A percentile compares a stretch with the other conserved stretches of the same genome.
These are phyloP conservation scores for Termitomyces sp. DNA, from an alignment of 1,284 basidiomycete species.

Conservation along the genomic window DNA sequence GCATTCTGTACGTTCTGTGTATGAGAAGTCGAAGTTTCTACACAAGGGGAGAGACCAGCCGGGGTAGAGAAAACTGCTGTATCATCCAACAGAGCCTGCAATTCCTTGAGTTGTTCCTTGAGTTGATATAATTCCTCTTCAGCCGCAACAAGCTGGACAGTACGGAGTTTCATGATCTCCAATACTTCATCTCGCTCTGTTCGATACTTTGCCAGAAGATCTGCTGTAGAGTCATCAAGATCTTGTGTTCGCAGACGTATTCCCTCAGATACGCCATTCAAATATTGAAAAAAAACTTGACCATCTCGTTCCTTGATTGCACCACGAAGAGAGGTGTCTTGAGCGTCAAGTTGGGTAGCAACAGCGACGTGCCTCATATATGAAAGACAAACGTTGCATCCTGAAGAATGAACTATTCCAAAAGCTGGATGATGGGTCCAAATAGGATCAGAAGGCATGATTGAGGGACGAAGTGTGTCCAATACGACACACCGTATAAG, in stretches of 20 bases:
- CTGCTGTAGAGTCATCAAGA: constrained; percentile 19
- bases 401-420: constrained; percentile 37
- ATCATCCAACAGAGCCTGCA: constrained; percentile 28
- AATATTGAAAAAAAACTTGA: constrained; percentile 20
- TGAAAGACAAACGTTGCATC: constrained; percentile 32
- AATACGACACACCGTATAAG: not conserved
- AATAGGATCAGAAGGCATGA: not conserved
- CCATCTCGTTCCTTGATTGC: constrained; percentile 34
- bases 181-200: constrained; percentile 21
- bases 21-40: not conserved
- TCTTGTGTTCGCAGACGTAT: constrained; percentile 20
- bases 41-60: not conserved
- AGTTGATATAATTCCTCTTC: constrained; percentile 29
- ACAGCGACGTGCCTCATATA: constrained; percentile 39
- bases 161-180: constrained; percentile 7
- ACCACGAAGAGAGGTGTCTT: constrained; percentile 31
- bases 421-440: constrained; percentile 29
- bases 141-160: constrained; percentile 27
- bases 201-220: constrained; percentile 24
- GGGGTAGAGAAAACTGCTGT: not conserved
- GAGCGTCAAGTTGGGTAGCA: constrained; percentile 20
- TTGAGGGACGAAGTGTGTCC: not conserved
- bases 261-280: constrained; percentile 26
- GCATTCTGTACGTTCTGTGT: not conserved
- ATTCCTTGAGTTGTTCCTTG: constrained; percentile 30